Evolutionary conservation across 148 eudicot species (phyloP).

Genomic region (Gaultheria prostrata): DNA sequence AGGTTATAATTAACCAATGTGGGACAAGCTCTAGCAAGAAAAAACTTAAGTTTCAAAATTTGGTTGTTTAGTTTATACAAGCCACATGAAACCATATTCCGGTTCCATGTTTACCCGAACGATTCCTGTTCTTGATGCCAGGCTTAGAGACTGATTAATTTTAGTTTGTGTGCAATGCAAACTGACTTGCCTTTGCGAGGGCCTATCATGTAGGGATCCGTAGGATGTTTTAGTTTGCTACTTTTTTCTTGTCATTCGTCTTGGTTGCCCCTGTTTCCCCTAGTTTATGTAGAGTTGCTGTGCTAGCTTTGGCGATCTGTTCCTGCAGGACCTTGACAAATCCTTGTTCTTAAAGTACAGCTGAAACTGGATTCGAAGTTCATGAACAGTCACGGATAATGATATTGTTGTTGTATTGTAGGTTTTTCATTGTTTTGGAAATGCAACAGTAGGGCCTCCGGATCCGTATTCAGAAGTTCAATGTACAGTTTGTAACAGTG

Average conservation of each 20-base stretch:
- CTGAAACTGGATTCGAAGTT: not conserved
- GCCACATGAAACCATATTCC: not conserved
- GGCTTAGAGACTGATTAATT: not conserved
- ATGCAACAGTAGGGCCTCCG: constrained; percentile 34
- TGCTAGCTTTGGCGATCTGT: not conserved
- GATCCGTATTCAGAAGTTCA: constrained; percentile 55
- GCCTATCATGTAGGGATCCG: no score
- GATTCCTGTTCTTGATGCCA: not conserved
- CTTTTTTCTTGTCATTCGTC: no score
- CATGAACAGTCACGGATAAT: not conserved
- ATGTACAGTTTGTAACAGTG: constrained; percentile 52
- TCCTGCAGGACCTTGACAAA: not conserved
- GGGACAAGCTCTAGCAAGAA: no score
- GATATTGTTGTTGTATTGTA: constrained; percentile 24
- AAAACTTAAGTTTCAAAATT: not conserved
- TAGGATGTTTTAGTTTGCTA: no score
- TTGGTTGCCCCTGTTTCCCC: not conserved
- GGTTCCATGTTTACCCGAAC: not conserved
- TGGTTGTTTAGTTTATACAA: not conserved
- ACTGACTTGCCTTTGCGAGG: not conserved
- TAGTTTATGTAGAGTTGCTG: not conserved
- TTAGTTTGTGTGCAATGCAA: no score
- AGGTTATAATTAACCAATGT: no score
- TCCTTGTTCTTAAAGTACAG: not conserved
- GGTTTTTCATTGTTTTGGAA: constrained; percentile 53